phyloP scores from a whole-genome alignment of 2,329 filamentous ascomycete genomes.

The Neofusicoccum sp. region DNA sequence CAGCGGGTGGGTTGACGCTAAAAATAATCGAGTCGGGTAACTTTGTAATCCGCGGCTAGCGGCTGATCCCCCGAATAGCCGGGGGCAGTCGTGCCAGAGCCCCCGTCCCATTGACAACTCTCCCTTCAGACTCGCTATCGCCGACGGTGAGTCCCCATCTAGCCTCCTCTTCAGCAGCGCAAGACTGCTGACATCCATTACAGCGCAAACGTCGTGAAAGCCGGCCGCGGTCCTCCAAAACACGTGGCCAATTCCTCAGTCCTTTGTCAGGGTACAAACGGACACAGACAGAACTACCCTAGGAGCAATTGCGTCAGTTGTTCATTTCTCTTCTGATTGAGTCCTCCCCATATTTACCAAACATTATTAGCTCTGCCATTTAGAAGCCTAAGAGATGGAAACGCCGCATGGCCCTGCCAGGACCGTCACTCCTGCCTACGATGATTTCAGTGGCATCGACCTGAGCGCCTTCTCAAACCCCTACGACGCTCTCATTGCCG shows the following conservation, averaged over 20 bases:
- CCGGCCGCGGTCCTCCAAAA: neutral
- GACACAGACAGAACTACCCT: neutral
- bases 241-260: neutral
- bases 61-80: neutral
- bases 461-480: conserved; percentile 63
- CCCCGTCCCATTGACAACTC: neutral
- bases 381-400: neutral
- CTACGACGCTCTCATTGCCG: conserved; percentile 71
- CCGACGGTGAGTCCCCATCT: neutral
- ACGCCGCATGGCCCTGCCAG: conserved; percentile 7
- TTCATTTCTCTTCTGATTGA: neutral
- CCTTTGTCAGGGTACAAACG: neutral
- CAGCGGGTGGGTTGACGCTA: neutral
- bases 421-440: conserved; percentile 22
- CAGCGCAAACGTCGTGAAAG: neutral
- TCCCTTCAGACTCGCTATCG: neutral
- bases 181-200: neutral
- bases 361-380: neutral
- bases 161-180: neutral
- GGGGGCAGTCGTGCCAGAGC: neutral
- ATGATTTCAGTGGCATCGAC: conserved; percentile 45
- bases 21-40: conserved; percentile 2
- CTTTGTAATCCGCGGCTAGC: conserved; percentile 1
- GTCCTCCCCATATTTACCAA: neutral
- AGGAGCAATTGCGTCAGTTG: neutral